Percentiles rank a stretch among this genome's conserved stretches.
phyloP scores from a whole-genome alignment of 2,329 filamentous ascomycete genomes.

The Arthroderma uncinatum region DNA sequence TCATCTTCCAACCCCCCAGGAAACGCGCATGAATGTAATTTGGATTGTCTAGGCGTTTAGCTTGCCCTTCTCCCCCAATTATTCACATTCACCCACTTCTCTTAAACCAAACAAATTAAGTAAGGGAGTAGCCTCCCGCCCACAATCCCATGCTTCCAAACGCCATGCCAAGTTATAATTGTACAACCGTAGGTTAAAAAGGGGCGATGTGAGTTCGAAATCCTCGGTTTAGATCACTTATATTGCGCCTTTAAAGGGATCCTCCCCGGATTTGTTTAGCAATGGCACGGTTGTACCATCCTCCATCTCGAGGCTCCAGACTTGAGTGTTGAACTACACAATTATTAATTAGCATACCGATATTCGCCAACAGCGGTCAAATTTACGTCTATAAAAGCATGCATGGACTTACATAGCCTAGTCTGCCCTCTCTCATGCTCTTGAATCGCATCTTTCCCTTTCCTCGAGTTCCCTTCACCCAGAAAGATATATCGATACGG shows the following conservation, averaged over 20 bases:
- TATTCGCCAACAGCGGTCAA: neutral
- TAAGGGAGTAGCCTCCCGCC: neutral
- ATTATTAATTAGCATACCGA: neutral
- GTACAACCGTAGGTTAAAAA: neutral
- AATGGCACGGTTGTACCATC: conserved; percentile 61
- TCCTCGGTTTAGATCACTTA: neutral
- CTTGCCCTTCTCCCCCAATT: neutral
- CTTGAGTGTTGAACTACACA: conserved; percentile 67
- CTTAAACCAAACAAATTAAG: neutral
- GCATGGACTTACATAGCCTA: conserved; percentile 42
- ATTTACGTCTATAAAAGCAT: neutral
- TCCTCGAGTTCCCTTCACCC: conserved; percentile 66
- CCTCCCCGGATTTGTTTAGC: conserved; percentile 54
- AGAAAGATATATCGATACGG: conserved; percentile 73
- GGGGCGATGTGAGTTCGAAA: neutral
- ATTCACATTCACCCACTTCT: neutral
- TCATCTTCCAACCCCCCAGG: neutral
- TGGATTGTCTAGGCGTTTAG: neutral
- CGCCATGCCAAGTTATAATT: conserved; percentile 3
- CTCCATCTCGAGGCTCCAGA: conserved; percentile 72
- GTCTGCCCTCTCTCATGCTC: conserved; percentile 58
- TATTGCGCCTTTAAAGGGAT: conserved; percentile 49
- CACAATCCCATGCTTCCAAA: neutral
- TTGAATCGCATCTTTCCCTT: conserved; percentile 68
- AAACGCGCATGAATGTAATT: neutral